phyloP scores from a whole-genome alignment of 2,329 filamentous ascomycete genomes.

The Calcarisporium arbuscula region DNA sequence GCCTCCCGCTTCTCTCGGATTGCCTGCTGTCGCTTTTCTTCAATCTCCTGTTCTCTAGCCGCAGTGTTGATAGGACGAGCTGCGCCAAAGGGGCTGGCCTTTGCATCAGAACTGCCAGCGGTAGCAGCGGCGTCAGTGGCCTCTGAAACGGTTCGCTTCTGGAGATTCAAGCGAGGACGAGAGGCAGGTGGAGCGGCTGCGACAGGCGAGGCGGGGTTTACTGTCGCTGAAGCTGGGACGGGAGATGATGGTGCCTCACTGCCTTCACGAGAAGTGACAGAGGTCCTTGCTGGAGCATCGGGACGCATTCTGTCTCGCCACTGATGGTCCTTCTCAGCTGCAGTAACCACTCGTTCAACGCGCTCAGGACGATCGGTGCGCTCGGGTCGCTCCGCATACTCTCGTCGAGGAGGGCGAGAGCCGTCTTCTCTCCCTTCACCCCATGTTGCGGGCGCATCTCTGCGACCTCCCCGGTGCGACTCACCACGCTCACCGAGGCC shows the following conservation, averaged over 20 bases:
- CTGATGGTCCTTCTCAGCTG: conserved; percentile 86
- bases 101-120: conserved; percentile 57
- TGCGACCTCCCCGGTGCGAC: conserved; percentile 55
- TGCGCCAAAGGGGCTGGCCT: conserved; percentile 89
- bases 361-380: conserved; percentile 56
- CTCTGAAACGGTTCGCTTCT: conserved; percentile 87
- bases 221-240: too few relatives aligned
- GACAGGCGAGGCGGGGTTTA: conserved; percentile 50
- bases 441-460: conserved; percentile 67
- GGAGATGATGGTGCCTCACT: conserved; percentile 68
- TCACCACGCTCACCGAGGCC: conserved; percentile 53
- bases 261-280: conserved; percentile 63
- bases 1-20: conserved; percentile 79
- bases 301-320: conserved; percentile 91
- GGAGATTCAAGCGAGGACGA: conserved; percentile 79
- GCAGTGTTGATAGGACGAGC: conserved; percentile 92
- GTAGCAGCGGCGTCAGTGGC: conserved; percentile 44
- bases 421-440: conserved; percentile 70
- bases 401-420: conserved; percentile 71
- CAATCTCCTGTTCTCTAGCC: conserved; percentile 79
- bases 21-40: conserved; percentile 73
- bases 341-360: conserved; percentile 65
- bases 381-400: conserved; percentile 65
- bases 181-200: conserved; percentile 44
- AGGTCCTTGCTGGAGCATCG: conserved; percentile 58